phyloP scores from a whole-genome alignment of 106 monocot genomes.

The Alisma plantagoaquatica region DNA sequence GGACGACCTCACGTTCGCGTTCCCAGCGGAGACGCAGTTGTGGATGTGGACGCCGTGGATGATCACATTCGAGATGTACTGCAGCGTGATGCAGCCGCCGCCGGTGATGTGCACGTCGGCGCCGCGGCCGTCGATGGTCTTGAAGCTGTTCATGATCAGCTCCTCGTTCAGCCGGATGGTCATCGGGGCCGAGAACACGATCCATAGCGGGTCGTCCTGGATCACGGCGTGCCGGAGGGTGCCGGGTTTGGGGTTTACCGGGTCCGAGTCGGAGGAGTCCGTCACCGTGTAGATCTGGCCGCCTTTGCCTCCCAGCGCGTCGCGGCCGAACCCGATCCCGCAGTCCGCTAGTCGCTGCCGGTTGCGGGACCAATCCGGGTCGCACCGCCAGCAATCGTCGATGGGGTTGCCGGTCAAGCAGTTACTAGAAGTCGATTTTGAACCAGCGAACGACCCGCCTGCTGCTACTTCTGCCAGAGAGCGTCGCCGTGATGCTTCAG shows the following conservation, averaged over 20 bases:
- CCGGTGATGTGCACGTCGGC: conserved; percentile 51
- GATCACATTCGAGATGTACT: conserved; percentile 59
- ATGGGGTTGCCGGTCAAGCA: conserved; percentile 79
- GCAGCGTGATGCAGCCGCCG: conserved; percentile 63
- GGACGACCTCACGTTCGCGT: conserved; percentile 43
- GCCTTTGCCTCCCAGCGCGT: conserved; percentile 48
- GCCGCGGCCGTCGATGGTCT: conserved; percentile 77
- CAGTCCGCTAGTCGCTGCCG: conserved; percentile 72
- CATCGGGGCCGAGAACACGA: conserved; percentile 53
- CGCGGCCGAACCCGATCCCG: conserved; percentile 63
- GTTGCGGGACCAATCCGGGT: conserved; percentile 39
- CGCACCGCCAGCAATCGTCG: conserved; percentile 84
- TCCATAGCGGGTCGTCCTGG: conserved; percentile 71
- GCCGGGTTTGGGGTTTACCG: conserved; percentile 43
- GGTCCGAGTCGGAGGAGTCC: conserved; percentile 47
- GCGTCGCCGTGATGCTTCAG: too few relatives aligned
- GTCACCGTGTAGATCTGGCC: conserved; percentile 54
- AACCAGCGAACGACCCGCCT: too few relatives aligned
- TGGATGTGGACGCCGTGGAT: conserved; percentile 60
- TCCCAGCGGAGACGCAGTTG: conserved; percentile 58
- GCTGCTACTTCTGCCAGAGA: too few relatives aligned
- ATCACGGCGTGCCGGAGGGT: conserved; percentile 62
- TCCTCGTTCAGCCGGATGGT: conserved; percentile 47
- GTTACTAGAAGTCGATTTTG: too few relatives aligned
- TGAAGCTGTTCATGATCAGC: conserved; percentile 72